Conservation (phyloP, 805 yeast genomes). For the Torulaspora delbrueckii region DNA sequence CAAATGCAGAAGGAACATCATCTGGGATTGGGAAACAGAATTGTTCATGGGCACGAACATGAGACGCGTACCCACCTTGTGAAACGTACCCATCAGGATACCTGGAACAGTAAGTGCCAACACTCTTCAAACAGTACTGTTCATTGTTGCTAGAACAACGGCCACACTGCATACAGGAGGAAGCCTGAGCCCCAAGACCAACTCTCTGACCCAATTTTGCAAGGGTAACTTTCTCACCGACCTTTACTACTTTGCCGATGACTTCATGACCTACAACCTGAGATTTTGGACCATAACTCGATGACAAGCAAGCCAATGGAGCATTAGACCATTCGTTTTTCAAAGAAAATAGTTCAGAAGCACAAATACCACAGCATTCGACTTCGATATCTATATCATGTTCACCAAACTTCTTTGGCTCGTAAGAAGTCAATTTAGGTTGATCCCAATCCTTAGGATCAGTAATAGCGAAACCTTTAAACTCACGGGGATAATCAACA, state of each 20-base stretch:
- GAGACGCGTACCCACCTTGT: slow-evolving; percentile 27
- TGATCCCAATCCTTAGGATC: slow-evolving; percentile 50
- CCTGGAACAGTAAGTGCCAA: slow-evolving; percentile 44
- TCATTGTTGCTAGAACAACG: slow-evolving; percentile 54
- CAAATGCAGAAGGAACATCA: slow-evolving; percentile 37
- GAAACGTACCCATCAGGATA: slow-evolving; percentile 34
- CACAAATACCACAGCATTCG: slow-evolving; percentile 64
- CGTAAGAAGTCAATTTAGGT: slow-evolving; percentile 47
- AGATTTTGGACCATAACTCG: slow-evolving; percentile 22
- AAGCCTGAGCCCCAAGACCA: slow-evolving; percentile 71
- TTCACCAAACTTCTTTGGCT: slow-evolving; percentile 44
- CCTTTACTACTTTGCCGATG: slow-evolving; percentile 51
- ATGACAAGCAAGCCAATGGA: slow-evolving; percentile 12
- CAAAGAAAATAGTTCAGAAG: slow-evolving; percentile 43
- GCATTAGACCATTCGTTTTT: slow-evolving; percentile 24
- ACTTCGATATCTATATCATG: slow-evolving; percentile 53
- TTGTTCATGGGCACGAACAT: slow-evolving; percentile 21
- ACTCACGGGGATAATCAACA: slow-evolving; percentile 37
- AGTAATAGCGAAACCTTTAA: slow-evolving; percentile 56
- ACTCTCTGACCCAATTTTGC: slow-evolving; percentile 67
- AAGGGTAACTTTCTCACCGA: slow-evolving; percentile 53
- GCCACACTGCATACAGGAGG: slow-evolving; percentile 57
- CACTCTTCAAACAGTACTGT: slow-evolving; percentile 47
- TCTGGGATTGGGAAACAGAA: slow-evolving; percentile 50
- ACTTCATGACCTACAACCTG: slow-evolving; percentile 67